Percentiles rank a stretch among this genome's conserved stretches.
Evolutionary conservation across 106 monocot genomes (phyloP).

Genomic region (Alisma plantagoaquatica): DNA sequence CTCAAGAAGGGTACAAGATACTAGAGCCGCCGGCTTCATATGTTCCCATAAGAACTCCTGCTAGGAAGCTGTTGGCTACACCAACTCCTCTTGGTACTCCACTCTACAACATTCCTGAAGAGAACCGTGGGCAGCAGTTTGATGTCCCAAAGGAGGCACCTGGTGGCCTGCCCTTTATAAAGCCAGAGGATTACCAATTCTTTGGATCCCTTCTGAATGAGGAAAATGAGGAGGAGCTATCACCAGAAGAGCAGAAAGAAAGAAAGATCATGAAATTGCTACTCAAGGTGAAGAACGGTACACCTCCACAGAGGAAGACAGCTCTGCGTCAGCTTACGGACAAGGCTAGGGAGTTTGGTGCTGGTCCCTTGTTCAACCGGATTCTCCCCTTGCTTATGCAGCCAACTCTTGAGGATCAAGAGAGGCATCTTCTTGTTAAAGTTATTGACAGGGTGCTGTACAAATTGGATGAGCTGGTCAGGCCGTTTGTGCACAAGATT

Average conservation of each 20-base stretch:
- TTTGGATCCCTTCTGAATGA: slow-evolving; percentile 87
- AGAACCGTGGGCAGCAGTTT: slow-evolving; percentile 97
- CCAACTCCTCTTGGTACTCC: slow-evolving; percentile 93
- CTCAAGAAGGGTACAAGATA: slow-evolving; percentile 92
- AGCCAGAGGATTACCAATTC: slow-evolving; percentile 95
- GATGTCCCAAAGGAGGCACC: slow-evolving; percentile 95
- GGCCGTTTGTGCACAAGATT: slow-evolving; percentile 96
- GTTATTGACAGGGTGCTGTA: slow-evolving; percentile 95
- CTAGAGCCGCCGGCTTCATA: slow-evolving; percentile 86
- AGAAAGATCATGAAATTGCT: slow-evolving; percentile 96
- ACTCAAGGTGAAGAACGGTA: slow-evolving; percentile 96
- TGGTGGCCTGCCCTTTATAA: slow-evolving; percentile 93
- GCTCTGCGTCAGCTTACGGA: slow-evolving; percentile 88
- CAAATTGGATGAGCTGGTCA: slow-evolving; percentile 85
- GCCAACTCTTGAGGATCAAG: slow-evolving; percentile 93
- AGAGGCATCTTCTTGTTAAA: slow-evolving; percentile 90
- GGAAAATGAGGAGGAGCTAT: slow-evolving; percentile 83
- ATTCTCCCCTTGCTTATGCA: slow-evolving; percentile 95
- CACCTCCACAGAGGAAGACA: slow-evolving; percentile 91
- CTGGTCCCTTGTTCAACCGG: slow-evolving; percentile 89
- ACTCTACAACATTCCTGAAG: slow-evolving; percentile 86
- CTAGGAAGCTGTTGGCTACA: slow-evolving; percentile 87
- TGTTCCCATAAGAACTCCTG: slow-evolving; percentile 88
- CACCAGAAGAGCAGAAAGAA: slow-evolving; percentile 94
- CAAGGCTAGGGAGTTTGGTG: slow-evolving; percentile 92